These are phyloP conservation scores for Fusarium mangiferae DNA, from an alignment of 2,329 filamentous ascomycete genomes.

Conservation along the genomic window DNA sequence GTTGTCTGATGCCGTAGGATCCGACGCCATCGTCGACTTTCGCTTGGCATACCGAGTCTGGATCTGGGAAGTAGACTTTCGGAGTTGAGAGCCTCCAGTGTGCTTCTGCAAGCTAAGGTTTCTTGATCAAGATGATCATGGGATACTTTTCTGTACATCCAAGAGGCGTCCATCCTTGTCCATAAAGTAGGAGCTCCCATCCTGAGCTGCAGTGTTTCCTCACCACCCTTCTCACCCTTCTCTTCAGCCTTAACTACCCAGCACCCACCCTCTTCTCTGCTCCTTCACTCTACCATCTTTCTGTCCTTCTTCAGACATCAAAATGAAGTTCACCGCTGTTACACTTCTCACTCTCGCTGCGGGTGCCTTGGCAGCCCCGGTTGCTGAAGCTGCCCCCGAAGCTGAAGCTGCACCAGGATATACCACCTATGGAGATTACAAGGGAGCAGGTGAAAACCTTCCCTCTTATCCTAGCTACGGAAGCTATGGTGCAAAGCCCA, in stretches of 20 bases:
- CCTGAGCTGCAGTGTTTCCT: not conserved
- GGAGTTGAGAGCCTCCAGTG: not conserved
- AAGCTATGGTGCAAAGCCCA: not conserved
- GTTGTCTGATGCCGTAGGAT: not conserved
- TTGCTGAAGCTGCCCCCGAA: slow-evolving; percentile 21
- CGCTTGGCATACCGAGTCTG: not conserved
- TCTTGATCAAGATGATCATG: not conserved
- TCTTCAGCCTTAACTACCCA: not conserved
- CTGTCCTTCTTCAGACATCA: not conserved
- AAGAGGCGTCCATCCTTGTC: not conserved
- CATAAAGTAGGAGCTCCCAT: slow-evolving; percentile 28
- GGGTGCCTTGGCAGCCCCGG: slow-evolving; percentile 42
- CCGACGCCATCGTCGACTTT: slow-evolving; percentile 11
- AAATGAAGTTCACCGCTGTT: slow-evolving; percentile 47
- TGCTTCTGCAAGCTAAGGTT: not conserved
- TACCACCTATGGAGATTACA: not conserved
- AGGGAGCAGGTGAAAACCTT: not conserved
- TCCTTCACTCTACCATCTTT: not conserved
- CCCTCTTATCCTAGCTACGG: not conserved
- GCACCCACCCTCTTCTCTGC: not conserved
- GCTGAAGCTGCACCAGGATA: slow-evolving; percentile 14
- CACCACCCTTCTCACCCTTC: slow-evolving; percentile 8
- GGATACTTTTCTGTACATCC: not conserved
- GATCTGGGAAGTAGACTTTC: not conserved
- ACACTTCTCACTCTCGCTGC: slow-evolving; percentile 40